These are phyloP conservation scores for Botrytis byssoidea DNA, from an alignment of 2,329 filamentous ascomycete genomes.

Conservation along the genomic window DNA sequence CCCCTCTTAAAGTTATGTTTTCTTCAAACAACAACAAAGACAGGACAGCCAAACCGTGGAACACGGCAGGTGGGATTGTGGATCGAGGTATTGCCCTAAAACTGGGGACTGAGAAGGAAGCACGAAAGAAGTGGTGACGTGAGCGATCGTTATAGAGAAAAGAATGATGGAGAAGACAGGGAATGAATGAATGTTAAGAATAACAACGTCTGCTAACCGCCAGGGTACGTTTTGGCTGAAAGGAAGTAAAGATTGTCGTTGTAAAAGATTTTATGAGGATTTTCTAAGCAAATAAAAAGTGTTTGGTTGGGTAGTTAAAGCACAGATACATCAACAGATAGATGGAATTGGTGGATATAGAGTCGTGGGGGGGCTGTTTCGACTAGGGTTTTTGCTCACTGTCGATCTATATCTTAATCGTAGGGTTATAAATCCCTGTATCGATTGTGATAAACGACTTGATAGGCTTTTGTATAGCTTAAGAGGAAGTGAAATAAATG, in stretches of 20 bases:
- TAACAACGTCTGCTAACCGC: background rate
- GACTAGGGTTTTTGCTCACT: constrained; percentile 12
- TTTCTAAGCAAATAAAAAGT: background rate
- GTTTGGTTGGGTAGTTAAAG: background rate
- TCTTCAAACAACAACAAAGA: constrained; percentile 4
- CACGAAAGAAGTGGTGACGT: constrained; percentile 17
- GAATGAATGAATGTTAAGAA: background rate
- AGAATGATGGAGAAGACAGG: background rate
- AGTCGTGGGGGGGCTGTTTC: constrained; percentile 11
- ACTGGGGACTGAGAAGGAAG: constrained; percentile 1
- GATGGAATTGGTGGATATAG: constrained; percentile 1
- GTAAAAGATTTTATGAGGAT: background rate
- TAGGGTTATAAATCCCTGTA: constrained; percentile 1
- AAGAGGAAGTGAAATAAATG: constrained; percentile 4
- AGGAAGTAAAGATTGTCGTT: background rate
- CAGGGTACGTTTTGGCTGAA: constrained; percentile 6
- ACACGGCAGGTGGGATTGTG: constrained; percentile 14
- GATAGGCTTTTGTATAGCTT: background rate
- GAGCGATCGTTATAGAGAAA: background rate
- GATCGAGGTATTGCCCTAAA: constrained; percentile 17
- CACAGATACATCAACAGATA: background rate
- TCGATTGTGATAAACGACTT: constrained; percentile 11
- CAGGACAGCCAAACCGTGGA: constrained; percentile 9
- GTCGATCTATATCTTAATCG: constrained; percentile 19
- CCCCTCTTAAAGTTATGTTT: constrained; percentile 13